phyloP scores from a whole-genome alignment of 2,329 filamentous ascomycete species.

The Monosporascus sp. region DNA sequence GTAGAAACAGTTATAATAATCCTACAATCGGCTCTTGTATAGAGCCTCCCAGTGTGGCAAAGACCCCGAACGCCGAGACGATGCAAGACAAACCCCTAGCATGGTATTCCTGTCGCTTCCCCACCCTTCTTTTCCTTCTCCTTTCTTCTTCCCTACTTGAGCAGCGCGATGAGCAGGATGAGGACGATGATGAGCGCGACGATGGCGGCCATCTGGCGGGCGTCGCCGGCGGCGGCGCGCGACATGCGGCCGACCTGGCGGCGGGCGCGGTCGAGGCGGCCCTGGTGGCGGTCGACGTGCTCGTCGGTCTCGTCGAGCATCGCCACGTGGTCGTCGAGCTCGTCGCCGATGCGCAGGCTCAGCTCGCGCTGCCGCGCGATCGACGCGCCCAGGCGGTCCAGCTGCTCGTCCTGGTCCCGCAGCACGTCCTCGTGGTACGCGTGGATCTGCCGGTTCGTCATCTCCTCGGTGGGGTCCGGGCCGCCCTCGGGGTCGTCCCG shows the following conservation, averaged over 20 bases:
- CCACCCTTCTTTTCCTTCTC: neutral
- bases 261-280: conserved; percentile 69
- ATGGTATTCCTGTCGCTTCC: neutral
- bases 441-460: conserved; percentile 83
- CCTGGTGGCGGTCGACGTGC: conserved; percentile 74
- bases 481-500: conserved; percentile 58
- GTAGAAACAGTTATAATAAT: too few species aligned
- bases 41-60: neutral
- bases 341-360: conserved; percentile 92
- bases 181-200: conserved; percentile 78
- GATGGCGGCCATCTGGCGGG: conserved; percentile 80
- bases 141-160: conserved; percentile 50
- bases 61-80: neutral
- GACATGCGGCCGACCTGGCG: conserved; percentile 67
- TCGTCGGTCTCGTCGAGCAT: conserved; percentile 87
- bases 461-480: conserved; percentile 36
- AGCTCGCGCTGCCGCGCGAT: conserved; percentile 88
- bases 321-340: conserved; percentile 84
- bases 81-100: neutral
- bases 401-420: conserved; percentile 84
- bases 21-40: too few species aligned
- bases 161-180: conserved; percentile 73
- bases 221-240: conserved; percentile 66
- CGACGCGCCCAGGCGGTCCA: conserved; percentile 80
- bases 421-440: conserved; percentile 76